phyloP scores from a whole-genome alignment of 352 stramenopile species.

The Thalassiosira oceanica region DNA sequence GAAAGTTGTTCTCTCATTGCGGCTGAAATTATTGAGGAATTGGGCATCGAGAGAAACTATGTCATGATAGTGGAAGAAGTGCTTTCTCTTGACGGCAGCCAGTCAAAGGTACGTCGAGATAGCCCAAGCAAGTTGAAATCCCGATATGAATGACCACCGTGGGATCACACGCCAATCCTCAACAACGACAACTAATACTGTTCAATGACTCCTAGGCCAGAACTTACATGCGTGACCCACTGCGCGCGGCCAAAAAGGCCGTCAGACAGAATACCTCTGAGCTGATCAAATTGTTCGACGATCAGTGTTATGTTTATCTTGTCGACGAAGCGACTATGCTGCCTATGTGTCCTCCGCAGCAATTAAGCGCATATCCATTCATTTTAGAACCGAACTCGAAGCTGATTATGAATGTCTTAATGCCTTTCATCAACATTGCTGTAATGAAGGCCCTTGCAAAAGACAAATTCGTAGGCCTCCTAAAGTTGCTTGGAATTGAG shows the following conservation, averaged over 20 bases:
- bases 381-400: slow-evolving; percentile 20
- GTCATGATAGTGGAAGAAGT: slow-evolving; percentile 38
- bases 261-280: slow-evolving; percentile 28
- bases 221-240: slow-evolving; percentile 48
- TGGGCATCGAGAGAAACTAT: slow-evolving; percentile 38
- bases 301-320: slow-evolving; percentile 36
- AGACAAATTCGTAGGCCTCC: slow-evolving; percentile 25
- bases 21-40: slow-evolving; percentile 25
- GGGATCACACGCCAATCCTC: too few relatives aligned
- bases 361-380: too few relatives aligned
- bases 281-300: slow-evolving; percentile 28
- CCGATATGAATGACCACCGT: too few relatives aligned
- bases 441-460: slow-evolving; percentile 45
- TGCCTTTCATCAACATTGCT: slow-evolving; percentile 53
- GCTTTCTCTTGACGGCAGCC: slow-evolving; percentile 25
- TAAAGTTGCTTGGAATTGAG: slow-evolving; percentile 32
- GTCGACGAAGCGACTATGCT: slow-evolving; percentile 43
- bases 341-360: slow-evolving; percentile 10
- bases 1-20: slow-evolving; percentile 34
- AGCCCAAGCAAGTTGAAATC: too few relatives aligned
- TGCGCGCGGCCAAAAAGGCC: slow-evolving; percentile 28
- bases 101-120: too few relatives aligned
- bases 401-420: slow-evolving; percentile 31
- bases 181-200: too few relatives aligned
- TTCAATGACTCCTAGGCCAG: too few relatives aligned